Conservation (phyloP, 2,329 filamentous ascomycete genomes). For the Alternaria burnsii region DNA sequence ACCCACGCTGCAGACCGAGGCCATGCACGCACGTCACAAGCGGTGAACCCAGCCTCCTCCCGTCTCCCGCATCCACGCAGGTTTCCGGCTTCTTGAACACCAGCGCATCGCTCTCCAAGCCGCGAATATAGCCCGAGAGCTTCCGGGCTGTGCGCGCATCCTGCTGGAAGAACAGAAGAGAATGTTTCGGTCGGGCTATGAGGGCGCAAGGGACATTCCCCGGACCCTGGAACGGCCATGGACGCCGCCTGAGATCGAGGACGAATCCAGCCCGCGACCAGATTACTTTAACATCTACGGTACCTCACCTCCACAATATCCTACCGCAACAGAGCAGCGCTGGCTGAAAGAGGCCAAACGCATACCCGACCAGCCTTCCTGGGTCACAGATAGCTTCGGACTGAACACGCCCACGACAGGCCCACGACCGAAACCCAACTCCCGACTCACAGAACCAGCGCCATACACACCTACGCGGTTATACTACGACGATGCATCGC, state of each 20-base stretch:
- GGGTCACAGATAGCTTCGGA: slow-evolving; percentile 6
- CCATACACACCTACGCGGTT: slow-evolving; percentile 34
- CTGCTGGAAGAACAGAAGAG: slow-evolving; percentile 17
- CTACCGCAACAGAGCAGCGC: slow-evolving; percentile 19
- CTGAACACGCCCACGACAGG: slow-evolving; percentile 23
- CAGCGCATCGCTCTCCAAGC: slow-evolving; percentile 3
- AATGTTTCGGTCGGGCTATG: slow-evolving; percentile 22
- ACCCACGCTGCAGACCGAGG: slow-evolving; percentile 4
- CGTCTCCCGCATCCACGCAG: background rate
- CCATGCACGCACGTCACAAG: slow-evolving; percentile 13
- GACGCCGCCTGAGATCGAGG: slow-evolving; percentile 43
- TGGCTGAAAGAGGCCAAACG: slow-evolving; percentile 9
- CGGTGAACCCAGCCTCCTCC: slow-evolving; percentile 9
- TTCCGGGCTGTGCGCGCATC: background rate
- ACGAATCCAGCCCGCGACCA: slow-evolving; percentile 18
- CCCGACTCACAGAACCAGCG: slow-evolving; percentile 24
- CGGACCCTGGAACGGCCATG: slow-evolving; percentile 36
- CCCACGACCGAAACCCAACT: slow-evolving; percentile 26
- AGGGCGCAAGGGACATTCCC: slow-evolving; percentile 32
- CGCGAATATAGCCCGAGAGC: background rate
- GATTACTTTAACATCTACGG: slow-evolving; percentile 36
- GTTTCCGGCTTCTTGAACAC: slow-evolving; percentile 4
- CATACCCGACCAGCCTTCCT: slow-evolving; percentile 3
- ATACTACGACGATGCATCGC: slow-evolving; percentile 17
- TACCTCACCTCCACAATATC: slow-evolving; percentile 18